phyloP scores from a whole-genome alignment of 306 rosid species.

The Glycine latifolia region DNA sequence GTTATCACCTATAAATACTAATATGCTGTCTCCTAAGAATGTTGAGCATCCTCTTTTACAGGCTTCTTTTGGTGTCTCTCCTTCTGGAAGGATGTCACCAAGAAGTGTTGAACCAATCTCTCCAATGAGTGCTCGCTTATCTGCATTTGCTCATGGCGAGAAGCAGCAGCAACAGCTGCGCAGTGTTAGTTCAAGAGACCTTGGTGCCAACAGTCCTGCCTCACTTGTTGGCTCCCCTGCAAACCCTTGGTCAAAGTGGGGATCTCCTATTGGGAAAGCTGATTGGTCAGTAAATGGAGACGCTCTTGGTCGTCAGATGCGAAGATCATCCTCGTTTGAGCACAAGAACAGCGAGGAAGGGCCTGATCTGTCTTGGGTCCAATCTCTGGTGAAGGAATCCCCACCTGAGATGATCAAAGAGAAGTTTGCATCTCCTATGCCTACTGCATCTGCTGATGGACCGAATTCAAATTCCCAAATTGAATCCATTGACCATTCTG shows the following conservation, averaged over 20 bases:
- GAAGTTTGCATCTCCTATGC: slow-evolving; percentile 57
- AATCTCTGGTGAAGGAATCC: slow-evolving; percentile 80
- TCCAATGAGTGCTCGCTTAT: slow-evolving; percentile 66
- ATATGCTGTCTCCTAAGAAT: slow-evolving; percentile 65
- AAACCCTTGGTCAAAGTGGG: slow-evolving; percentile 75
- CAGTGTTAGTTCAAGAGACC: slow-evolving; percentile 72
- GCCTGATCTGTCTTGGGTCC: slow-evolving; percentile 88
- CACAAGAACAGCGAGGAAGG: slow-evolving; percentile 71
- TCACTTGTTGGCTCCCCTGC: slow-evolving; percentile 71
- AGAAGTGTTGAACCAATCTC: slow-evolving; percentile 76
- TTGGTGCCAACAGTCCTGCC: slow-evolving; percentile 61
- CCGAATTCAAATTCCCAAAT: slow-evolving; percentile 64
- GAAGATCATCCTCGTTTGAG: slow-evolving; percentile 60
- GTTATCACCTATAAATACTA: slow-evolving; percentile 73
- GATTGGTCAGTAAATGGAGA: slow-evolving; percentile 76
- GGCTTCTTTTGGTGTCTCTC: slow-evolving; percentile 64
- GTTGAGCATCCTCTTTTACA: slow-evolving; percentile 72
- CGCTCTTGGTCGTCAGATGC: slow-evolving; percentile 41
- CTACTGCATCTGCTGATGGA: slow-evolving; percentile 64
- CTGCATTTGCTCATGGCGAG: slow-evolving; percentile 72
- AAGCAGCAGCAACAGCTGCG: slow-evolving; percentile 62
- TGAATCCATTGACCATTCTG: slow-evolving; percentile 75
- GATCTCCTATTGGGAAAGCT: slow-evolving; percentile 73
- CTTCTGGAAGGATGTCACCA: slow-evolving; percentile 86
- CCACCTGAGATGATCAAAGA: slow-evolving; percentile 79